Evolutionary conservation across 2,329 filamentous ascomycete species (phyloP).

Genomic region (Corinectria fuckeliana): DNA sequence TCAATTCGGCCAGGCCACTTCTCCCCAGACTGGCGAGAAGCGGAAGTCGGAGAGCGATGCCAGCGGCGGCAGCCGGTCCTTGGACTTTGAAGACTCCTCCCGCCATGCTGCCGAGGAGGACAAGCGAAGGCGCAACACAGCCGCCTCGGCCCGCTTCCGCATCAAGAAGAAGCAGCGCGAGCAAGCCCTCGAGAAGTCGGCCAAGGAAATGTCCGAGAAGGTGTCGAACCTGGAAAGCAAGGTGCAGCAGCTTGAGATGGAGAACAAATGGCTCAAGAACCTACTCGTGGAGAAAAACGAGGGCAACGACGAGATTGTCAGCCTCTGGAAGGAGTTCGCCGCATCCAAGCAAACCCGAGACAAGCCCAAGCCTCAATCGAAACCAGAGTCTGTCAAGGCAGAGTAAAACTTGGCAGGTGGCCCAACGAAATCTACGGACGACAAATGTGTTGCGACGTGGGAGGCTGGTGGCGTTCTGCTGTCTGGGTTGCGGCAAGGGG

Average conservation of each 20-base stretch:
- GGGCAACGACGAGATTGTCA: slow-evolving; percentile 59
- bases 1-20: slow-evolving; percentile 40
- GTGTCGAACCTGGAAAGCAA: slow-evolving; percentile 74
- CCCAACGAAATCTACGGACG: slow-evolving; percentile 24
- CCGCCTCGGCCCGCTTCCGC: slow-evolving; percentile 86
- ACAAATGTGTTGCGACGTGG: slow-evolving; percentile 15
- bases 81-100: slow-evolving; percentile 73
- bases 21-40: slow-evolving; percentile 50
- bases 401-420: slow-evolving; percentile 27
- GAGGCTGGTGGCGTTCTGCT: slow-evolving; percentile 36
- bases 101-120: slow-evolving; percentile 84
- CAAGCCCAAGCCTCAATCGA: slow-evolving; percentile 39
- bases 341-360: slow-evolving; percentile 43
- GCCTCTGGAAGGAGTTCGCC: slow-evolving; percentile 59
- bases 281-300: slow-evolving; percentile 84
- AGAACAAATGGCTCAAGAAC: slow-evolving; percentile 84
- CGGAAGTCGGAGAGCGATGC: slow-evolving; percentile 51
- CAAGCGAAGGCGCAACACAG: slow-evolving; percentile 87
- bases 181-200: slow-evolving; percentile 80
- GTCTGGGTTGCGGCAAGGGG: slow-evolving; percentile 26
- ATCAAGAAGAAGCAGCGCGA: slow-evolving; percentile 97
- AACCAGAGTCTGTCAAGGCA: slow-evolving; percentile 36
- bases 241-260: slow-evolving; percentile 79
- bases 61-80: slow-evolving; percentile 47
- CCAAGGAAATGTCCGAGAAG: slow-evolving; percentile 85